Conservation (phyloP, 352 stramenopile species). For the Globisporangium splendens region DNA sequence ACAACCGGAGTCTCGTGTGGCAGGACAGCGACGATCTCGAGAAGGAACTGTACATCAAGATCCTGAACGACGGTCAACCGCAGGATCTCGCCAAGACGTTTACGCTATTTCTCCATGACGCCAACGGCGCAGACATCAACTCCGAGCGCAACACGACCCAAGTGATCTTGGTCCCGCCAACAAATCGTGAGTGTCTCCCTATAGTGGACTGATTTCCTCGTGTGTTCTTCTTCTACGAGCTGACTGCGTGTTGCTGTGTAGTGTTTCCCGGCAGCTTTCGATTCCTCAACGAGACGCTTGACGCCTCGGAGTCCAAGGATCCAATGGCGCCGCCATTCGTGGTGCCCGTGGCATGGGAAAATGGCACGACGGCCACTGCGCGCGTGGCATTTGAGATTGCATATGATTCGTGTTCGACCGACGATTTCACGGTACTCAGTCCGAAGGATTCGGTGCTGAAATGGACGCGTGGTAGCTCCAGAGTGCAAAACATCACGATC, state of each 20-base stretch:
- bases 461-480: constrained; percentile 37
- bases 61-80: constrained; percentile 55
- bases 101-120: constrained; percentile 51
- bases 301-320: constrained; percentile 25
- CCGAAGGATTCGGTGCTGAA: constrained; percentile 24
- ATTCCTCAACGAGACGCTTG: constrained; percentile 35
- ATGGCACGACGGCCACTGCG: constrained; percentile 43
- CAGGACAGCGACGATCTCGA: constrained; percentile 68
- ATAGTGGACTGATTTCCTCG: not conserved
- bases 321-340: constrained; percentile 10
- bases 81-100: constrained; percentile 56
- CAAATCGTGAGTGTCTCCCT: constrained; percentile 32
- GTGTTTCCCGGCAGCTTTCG: constrained; percentile 50
- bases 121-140: constrained; percentile 56
- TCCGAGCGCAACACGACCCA: constrained; percentile 34
- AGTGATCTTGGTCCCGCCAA: constrained; percentile 43
- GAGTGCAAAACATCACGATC: constrained; percentile 42
- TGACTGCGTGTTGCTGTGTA: constrained; percentile 13
- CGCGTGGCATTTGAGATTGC: constrained; percentile 40
- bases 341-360: constrained; percentile 59
- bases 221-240: too few species aligned
- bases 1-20: constrained; percentile 74
- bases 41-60: constrained; percentile 56
- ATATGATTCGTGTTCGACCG: constrained; percentile 32
- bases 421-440: constrained; percentile 40